Conservation (phyloP, 352 stramenopile genomes). For the Thraustochytrium sp. region DNA sequence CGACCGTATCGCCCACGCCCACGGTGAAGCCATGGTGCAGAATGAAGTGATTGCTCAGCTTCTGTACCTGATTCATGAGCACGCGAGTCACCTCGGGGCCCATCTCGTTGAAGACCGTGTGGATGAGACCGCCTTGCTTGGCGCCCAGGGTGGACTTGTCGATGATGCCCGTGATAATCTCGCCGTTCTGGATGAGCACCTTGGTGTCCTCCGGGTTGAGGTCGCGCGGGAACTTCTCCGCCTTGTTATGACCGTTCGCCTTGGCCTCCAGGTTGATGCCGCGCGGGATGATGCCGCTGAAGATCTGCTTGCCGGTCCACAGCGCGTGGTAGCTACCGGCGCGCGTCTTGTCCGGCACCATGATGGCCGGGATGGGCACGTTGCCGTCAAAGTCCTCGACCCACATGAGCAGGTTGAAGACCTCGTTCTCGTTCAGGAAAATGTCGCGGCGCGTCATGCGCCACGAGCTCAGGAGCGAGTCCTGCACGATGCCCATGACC, state of each 20-base stretch:
- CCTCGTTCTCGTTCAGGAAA: conserved; percentile 93
- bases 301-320: conserved; percentile 98
- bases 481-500: conserved; percentile 98
- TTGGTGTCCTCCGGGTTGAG: conserved; percentile 90
- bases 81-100: conserved; percentile 63
- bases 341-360: conserved; percentile 67
- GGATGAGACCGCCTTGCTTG: conserved; percentile 90
- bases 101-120: conserved; percentile 81
- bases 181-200: conserved; percentile 94
- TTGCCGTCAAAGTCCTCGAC: conserved; percentile 86
- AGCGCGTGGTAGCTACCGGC: conserved; percentile 75
- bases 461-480: conserved; percentile 90
- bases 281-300: conserved; percentile 89
- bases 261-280: conserved; percentile 89
- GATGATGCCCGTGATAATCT: conserved; percentile 94
- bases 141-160: conserved; percentile 99
- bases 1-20: conserved; percentile 95
- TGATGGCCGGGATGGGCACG: conserved; percentile 90
- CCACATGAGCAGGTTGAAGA: conserved; percentile 98
- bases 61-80: conserved; percentile 89
- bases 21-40: conserved; percentile 96
- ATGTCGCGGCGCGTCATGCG: conserved; percentile 97
- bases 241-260: conserved; percentile 88
- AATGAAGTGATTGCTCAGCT: conserved; percentile 97
- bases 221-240: conserved; percentile 62